A percentile compares a stretch with the other conserved stretches of the same genome.
These are phyloP conservation scores for Colletotrichum plurivorum DNA, from an alignment of 2,329 filamentous ascomycete genomes.

Conservation along the genomic window DNA sequence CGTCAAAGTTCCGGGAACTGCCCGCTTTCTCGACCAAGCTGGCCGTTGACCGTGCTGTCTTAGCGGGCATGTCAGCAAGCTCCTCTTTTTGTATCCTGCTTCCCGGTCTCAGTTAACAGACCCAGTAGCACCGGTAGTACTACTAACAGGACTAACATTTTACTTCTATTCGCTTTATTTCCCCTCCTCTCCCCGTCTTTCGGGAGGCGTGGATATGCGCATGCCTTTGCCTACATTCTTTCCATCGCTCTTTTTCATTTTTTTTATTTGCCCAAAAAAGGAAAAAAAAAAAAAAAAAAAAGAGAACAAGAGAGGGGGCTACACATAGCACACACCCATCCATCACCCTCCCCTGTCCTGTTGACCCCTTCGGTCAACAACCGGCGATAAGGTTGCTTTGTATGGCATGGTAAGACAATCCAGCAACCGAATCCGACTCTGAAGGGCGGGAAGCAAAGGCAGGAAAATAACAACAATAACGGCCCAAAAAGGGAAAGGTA, in stretches of 20 bases:
- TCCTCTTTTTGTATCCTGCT: no score
- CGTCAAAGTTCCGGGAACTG: conserved; percentile 20
- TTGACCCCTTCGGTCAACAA: conserved; percentile 5
- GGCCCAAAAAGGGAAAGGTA: not conserved
- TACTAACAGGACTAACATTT: not conserved
- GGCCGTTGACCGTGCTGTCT: conserved; percentile 7
- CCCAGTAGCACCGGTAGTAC: not conserved
- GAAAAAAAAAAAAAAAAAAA: no score
- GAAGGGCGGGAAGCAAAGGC: not conserved
- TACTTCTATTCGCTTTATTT: not conserved
- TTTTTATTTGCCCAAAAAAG: no score
- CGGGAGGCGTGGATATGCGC: not conserved
- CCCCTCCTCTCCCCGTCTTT: not conserved
- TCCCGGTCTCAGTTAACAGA: not conserved
- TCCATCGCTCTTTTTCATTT: no score
- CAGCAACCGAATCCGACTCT: not conserved
- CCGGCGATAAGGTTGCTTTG: conserved; percentile 10
- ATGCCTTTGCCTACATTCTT: not conserved
- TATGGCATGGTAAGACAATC: conserved; percentile 16
- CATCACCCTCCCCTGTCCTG: not conserved
- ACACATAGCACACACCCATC: not conserved
- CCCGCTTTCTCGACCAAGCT: not conserved
- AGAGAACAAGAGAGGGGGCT: no score
- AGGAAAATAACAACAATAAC: not conserved
- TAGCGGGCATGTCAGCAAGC: not conserved